Evolutionary conservation across 108 stramenopile genomes (phyloP).

Genomic region (Nitzschia sp.): DNA sequence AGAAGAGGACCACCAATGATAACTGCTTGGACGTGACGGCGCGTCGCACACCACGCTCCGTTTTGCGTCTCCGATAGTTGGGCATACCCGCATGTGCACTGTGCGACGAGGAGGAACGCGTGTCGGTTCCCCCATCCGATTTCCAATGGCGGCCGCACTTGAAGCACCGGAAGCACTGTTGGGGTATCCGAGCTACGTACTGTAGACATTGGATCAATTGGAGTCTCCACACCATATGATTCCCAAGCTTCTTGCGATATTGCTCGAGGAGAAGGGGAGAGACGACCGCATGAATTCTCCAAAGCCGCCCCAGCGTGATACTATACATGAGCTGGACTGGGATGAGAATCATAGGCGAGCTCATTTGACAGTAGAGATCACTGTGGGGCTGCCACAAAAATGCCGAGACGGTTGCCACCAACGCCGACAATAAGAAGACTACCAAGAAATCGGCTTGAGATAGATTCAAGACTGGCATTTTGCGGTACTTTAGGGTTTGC

Average conservation of each 20-base stretch:
- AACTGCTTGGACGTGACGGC: background rate
- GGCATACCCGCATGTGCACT: too few species aligned
- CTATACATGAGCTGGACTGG: constrained; percentile 29
- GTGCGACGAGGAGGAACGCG: too few species aligned
- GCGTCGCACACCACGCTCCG: background rate
- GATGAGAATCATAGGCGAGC: constrained; percentile 10
- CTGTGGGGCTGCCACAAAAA: constrained; percentile 30
- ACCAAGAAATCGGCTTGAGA: constrained; percentile 32
- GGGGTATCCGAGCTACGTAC: background rate
- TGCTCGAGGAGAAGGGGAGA: constrained; percentile 26
- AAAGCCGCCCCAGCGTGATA: constrained; percentile 27
- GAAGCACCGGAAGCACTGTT: background rate
- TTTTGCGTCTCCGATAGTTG: too few species aligned
- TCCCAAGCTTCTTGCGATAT: background rate
- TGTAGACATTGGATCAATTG: background rate
- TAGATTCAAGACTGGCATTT: constrained; percentile 24
- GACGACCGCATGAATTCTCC: constrained; percentile 41
- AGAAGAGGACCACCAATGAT: background rate
- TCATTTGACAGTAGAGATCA: constrained; percentile 25
- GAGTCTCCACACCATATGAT: constrained; percentile 2
- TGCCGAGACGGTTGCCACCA: constrained; percentile 24
- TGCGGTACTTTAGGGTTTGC: constrained; percentile 22
- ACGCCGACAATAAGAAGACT: constrained; percentile 22
- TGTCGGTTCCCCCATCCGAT: too few species aligned
- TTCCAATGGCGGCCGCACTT: too few species aligned